phyloP scores from a whole-genome alignment of 768 basidiomycete species.

The Amanita pallidorosea region DNA sequence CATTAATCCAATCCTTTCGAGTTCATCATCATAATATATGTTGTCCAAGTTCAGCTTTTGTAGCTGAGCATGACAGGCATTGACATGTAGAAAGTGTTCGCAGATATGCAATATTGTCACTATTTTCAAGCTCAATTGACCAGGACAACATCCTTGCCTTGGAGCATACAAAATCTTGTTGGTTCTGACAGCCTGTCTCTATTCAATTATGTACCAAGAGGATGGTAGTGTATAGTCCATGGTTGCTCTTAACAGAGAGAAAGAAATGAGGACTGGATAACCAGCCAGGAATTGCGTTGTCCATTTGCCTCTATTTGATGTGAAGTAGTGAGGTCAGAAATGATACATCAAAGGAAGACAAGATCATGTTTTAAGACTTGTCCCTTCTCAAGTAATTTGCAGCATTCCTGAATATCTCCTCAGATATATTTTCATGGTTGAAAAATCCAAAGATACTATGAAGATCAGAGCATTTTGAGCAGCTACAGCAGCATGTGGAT shows the following conservation, averaged over 20 bases:
- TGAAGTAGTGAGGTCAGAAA: not conserved
- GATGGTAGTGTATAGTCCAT: conserved; percentile 6
- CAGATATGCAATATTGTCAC: not conserved
- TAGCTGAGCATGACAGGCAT: not conserved
- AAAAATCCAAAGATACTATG: conserved; percentile 11
- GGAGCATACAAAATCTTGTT: not conserved
- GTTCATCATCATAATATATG: not conserved
- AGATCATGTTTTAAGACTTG: not conserved
- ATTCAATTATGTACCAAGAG: conserved; percentile 8
- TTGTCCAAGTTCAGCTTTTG: not conserved
- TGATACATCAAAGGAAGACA: not conserved
- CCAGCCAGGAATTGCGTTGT: conserved; percentile 9
- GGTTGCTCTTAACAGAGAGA: conserved; percentile 9
- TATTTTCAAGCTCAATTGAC: not conserved
- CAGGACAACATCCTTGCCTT: not conserved
- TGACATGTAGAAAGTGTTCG: conserved; percentile 4
- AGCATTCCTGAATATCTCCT: conserved; percentile 9
- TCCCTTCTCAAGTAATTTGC: not conserved
- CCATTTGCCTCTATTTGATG: conserved; percentile 4
- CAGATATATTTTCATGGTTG: conserved; percentile 10
- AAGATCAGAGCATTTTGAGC: conserved; percentile 11
- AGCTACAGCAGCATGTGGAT: not conserved
- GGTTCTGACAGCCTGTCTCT: not conserved
- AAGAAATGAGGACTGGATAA: conserved; percentile 8
- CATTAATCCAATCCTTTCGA: not conserved